Conservation (phyloP, 495 filamentous ascomycete genomes). For the Xylaria cubensis region DNA sequence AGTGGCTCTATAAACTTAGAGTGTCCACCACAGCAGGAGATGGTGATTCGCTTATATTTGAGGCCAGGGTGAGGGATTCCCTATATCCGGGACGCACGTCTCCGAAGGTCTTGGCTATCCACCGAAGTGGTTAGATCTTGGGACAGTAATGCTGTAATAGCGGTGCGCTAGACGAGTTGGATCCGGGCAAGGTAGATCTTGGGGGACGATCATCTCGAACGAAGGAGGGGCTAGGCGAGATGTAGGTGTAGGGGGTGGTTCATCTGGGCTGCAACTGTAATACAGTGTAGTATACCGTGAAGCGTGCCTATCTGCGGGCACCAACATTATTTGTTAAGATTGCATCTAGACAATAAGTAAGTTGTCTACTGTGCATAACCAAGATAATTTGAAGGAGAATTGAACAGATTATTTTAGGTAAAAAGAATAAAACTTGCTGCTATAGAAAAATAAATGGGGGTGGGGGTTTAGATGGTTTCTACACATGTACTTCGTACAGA, state of each 20-base stretch:
- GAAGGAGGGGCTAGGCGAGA: neutral
- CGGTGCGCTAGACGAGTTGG: neutral
- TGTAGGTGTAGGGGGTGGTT: constrained; percentile 1
- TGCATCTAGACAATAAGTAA: neutral
- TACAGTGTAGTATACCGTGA: neutral
- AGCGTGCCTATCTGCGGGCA: neutral
- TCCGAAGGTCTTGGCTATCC: constrained; percentile 5
- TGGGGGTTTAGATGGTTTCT: neutral
- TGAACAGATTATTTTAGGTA: neutral
- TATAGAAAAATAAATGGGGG: neutral
- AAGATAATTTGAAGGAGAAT: neutral
- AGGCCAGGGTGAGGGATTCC: neutral
- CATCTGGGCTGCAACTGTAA: neutral
- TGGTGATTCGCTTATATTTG: constrained; percentile 4
- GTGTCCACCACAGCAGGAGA: neutral
- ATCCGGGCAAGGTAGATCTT: constrained; percentile 7
- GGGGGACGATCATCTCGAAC: constrained; percentile 19
- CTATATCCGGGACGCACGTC: constrained; percentile 10
- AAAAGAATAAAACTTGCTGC: neutral
- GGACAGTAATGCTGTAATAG: neutral
- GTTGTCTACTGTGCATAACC: neutral
- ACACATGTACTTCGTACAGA: neutral
- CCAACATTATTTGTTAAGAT: neutral
- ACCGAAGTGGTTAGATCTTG: constrained; percentile 4
- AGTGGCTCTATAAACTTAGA: neutral